A percentile compares a stretch with the other conserved stretches of the same genome.
Conservation (phyloP, 2,329 filamentous ascomycete genomes). For the Neofusicoccum umdonicola region DNA sequence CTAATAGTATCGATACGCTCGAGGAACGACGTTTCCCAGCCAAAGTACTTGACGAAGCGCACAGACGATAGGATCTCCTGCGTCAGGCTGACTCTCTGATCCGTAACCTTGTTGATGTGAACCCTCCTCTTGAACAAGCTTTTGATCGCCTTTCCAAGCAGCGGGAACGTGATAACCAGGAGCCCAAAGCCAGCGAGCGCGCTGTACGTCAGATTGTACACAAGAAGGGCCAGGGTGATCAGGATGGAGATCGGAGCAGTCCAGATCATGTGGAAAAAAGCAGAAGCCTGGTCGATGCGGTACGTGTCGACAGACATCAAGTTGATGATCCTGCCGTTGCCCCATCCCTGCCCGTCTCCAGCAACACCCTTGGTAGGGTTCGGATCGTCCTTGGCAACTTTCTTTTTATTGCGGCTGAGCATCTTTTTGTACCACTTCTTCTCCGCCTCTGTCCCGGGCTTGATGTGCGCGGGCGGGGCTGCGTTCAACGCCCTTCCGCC, state of each 20-base stretch:
- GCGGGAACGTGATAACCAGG: constrained; percentile 72
- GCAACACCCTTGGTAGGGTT: constrained; percentile 50
- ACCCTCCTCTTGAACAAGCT: constrained; percentile 72
- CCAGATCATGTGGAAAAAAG: constrained; percentile 90
- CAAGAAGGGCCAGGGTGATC: constrained; percentile 73
- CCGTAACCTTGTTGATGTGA: constrained; percentile 88
- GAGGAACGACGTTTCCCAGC: constrained; percentile 88
- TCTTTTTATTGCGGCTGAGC: constrained; percentile 35
- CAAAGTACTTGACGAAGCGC: constrained; percentile 94
- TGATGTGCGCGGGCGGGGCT: constrained; percentile 42
- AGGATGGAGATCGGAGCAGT: constrained; percentile 75
- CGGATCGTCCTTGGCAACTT: constrained; percentile 38
- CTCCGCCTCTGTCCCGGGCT: constrained; percentile 50
- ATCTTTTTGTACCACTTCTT: constrained; percentile 51
- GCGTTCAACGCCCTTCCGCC: constrained; percentile 59
- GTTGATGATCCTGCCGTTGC: constrained; percentile 87
- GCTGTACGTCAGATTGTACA: constrained; percentile 87
- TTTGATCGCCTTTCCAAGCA: constrained; percentile 74
- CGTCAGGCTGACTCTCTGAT: constrained; percentile 84
- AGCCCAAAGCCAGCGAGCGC: constrained; percentile 85
- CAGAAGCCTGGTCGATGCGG: constrained; percentile 82
- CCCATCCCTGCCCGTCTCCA: constrained; percentile 79
- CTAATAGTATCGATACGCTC: constrained; percentile 72
- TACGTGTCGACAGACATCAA: constrained; percentile 96
- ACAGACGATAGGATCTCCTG: constrained; percentile 91